Evolutionary conservation across 75 land plant species (phyloP).

Genomic region (Picea sitchensis): DNA sequence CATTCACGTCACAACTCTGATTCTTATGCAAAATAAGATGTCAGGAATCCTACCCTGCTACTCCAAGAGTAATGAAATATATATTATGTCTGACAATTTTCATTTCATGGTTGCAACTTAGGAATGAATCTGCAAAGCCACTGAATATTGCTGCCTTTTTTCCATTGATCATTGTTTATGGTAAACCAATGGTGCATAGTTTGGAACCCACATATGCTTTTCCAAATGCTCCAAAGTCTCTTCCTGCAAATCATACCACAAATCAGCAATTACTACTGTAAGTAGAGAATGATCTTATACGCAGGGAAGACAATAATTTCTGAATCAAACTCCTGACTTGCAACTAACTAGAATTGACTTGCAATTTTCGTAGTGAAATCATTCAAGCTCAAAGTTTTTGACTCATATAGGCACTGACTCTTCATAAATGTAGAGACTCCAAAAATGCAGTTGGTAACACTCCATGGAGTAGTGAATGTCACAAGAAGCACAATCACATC

Average conservation of each 20-base stretch:
- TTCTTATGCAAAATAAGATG: neutral
- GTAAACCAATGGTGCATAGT: constrained; percentile 78
- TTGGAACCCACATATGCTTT: constrained; percentile 92
- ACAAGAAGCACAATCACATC: neutral
- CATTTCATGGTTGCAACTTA: neutral
- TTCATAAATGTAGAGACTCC: constrained; percentile 5
- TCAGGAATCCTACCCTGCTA: neutral
- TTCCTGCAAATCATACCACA: constrained; percentile 42
- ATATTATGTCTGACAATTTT: neutral
- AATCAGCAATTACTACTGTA: neutral
- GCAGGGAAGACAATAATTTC: neutral
- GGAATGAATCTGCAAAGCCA: neutral
- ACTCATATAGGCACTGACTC: neutral
- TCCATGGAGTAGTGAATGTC: neutral
- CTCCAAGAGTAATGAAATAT: neutral
- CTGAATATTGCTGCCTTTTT: neutral
- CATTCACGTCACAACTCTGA: neutral
- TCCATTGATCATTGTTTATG: constrained; percentile 22
- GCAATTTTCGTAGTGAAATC: neutral
- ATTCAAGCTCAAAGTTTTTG: neutral
- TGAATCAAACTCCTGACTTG: neutral
- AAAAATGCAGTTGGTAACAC: neutral
- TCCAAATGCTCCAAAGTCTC: constrained; percentile 53
- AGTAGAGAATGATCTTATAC: too few relatives aligned
- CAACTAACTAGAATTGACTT: neutral